A percentile compares a stretch with the other conserved stretches of the same genome.
Conservation (phyloP, 2,329 filamentous ascomycete species). For the Talaromyces sp. region DNA sequence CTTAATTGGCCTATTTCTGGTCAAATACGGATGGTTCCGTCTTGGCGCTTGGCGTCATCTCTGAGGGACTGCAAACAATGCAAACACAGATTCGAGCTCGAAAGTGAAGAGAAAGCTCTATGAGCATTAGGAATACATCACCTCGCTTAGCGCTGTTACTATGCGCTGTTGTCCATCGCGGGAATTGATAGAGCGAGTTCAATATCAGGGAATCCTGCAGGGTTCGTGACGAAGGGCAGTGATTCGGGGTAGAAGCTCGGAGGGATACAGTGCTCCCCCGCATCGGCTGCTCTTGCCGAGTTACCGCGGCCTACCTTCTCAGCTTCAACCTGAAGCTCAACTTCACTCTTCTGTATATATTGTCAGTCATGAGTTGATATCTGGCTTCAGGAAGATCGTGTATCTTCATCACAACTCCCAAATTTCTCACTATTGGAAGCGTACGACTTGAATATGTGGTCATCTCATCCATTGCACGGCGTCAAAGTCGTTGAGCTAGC, state of each 20-base stretch:
- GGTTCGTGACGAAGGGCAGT: neutral
- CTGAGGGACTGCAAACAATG: no score
- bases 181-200: neutral
- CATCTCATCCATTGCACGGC: slow-evolving; percentile 50
- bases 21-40: no score
- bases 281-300: slow-evolving; percentile 4
- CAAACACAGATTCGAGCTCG: no score
- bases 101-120: no score
- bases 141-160: no score
- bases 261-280: neutral
- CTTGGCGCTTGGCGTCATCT: no score
- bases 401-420: neutral
- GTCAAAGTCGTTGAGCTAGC: slow-evolving; percentile 65
- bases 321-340: neutral
- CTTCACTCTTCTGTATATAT: no score
- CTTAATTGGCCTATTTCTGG: no score
- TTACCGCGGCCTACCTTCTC: neutral
- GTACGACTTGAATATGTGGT: slow-evolving; percentile 8
- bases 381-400: neutral
- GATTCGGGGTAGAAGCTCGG: neutral
- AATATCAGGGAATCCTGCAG: neutral
- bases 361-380: neutral
- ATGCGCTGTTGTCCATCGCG: no score
- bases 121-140: no score
- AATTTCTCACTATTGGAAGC: no score